phyloP scores from a whole-genome alignment of 108 stramenopile species.

The Cyclotella choctawhatcheeana region DNA sequence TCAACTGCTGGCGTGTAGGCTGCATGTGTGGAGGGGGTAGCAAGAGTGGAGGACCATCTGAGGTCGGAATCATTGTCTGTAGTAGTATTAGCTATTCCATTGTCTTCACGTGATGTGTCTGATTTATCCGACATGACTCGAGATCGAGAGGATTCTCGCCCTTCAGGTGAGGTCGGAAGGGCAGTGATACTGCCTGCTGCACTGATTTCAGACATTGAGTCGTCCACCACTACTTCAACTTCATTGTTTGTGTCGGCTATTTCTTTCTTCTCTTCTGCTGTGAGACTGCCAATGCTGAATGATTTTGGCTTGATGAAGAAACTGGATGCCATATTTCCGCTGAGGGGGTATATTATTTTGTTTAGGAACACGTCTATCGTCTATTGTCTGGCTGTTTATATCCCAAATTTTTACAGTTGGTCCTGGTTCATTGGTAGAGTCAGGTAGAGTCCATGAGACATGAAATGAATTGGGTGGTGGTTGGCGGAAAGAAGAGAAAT shows the following conservation, averaged over 20 bases:
- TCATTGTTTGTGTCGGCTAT: neutral
- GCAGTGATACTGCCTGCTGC: no score
- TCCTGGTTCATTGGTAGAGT: no score
- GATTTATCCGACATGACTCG: no score
- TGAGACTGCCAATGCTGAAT: neutral
- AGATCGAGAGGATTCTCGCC: no score
- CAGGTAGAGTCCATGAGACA: no score
- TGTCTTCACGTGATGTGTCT: neutral
- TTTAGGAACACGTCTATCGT: no score
- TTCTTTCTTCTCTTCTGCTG: neutral
- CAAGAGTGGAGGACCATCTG: constrained; percentile 29
- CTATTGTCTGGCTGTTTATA: no score
- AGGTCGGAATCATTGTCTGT: neutral
- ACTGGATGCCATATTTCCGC: constrained; percentile 5
- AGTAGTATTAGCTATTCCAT: neutral
- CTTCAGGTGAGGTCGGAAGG: no score
- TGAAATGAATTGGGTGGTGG: no score
- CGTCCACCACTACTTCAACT: neutral
- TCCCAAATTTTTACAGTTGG: no score
- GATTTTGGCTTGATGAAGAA: constrained; percentile 13
- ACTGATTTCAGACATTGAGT: neutral
- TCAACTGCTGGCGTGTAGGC: constrained; percentile 29
- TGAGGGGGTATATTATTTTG: no score
- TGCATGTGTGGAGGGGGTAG: constrained; percentile 16
- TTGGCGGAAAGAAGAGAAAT: no score